Evolutionary conservation across 768 basidiomycete species (phyloP), one percentile per base, ranked within the genome.

Genomic region (Stropharia rugosoannulata): DNA sequence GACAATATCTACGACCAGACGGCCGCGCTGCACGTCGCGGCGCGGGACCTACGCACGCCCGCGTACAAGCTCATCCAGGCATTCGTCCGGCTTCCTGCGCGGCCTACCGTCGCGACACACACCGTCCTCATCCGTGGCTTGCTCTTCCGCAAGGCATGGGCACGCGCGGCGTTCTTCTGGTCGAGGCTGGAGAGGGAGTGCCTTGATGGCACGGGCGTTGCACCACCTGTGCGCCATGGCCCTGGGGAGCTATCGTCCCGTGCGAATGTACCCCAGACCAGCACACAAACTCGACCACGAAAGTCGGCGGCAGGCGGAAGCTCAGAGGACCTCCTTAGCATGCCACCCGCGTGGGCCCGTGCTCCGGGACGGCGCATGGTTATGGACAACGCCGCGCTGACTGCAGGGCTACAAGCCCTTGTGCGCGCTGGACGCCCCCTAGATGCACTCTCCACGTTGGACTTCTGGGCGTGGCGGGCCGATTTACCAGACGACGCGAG

Each of bases 91-190:
- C 46, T 65, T 18, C 51, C 64, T 16, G 68, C 79, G 19, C 69
- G 67, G 25, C 76, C 80, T 0, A 80, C 74, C 2, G 68, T 75
- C 11, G 77, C 71, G 0, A 77, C 84, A 0, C 80, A 84, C 61
- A 84, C 82, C 16, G 68, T 82, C 27, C 67, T 84, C 55, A 74
- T 89, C 39, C 77, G 77, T 29, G 85, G 80, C 0, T 68, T 88
- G 7, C 59, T 85, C 11, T 67, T 70, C 10, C 79, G 80, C 45
- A 59, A 69, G 25, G 73, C 75, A 12, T 68, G 66, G 51, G 47
- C 63, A 6, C 64, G 70, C 2, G 85, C 86, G 0, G 62, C 74
- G 37, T 59, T 60, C 1, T 68, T 75, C 22, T 85, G 81, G 81
- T 63, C 71, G 25, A 67, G 71, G 45, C 72, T 84, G 10, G 44